Evolutionary conservation across 768 basidiomycete species (phyloP).

Genomic region (Lentinula edodes): DNA sequence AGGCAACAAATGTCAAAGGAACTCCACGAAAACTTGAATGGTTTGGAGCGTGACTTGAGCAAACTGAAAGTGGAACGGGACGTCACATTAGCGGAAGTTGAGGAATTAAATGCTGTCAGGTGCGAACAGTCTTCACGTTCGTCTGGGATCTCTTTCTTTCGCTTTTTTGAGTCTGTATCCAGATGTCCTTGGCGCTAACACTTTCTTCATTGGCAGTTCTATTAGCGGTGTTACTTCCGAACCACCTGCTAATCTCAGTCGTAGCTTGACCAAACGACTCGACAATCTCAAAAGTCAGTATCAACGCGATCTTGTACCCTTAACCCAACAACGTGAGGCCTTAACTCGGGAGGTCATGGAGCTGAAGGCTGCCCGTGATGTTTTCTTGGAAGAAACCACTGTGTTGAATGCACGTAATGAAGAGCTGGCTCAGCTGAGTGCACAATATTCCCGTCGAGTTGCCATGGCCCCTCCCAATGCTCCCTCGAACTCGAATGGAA

Average conservation of each 20-base stretch:
- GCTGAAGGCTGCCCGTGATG: constrained; percentile 79
- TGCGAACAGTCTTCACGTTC: not conserved
- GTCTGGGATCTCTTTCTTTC: too few species aligned
- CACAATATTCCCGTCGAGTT: constrained; percentile 75
- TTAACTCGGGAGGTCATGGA: constrained; percentile 80
- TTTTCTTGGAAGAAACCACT: constrained; percentile 87
- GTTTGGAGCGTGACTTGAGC: constrained; percentile 81
- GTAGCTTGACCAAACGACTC: constrained; percentile 78
- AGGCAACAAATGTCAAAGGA: constrained; percentile 78
- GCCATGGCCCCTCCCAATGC: constrained; percentile 35
- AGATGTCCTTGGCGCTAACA: not conserved
- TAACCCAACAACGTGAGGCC: constrained; percentile 76
- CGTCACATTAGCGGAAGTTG: constrained; percentile 87
- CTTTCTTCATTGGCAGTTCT: not conserved
- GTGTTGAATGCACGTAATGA: constrained; percentile 89
- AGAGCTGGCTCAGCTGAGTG: constrained; percentile 83
- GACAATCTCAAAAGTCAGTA: constrained; percentile 88
- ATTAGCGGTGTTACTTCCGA: constrained; percentile 24
- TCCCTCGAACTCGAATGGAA: constrained; percentile 5
- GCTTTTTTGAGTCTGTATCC: not conserved
- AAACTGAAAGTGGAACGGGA: constrained; percentile 87
- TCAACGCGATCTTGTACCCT: constrained; percentile 77
- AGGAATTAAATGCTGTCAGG: constrained; percentile 74
- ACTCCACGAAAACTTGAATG: constrained; percentile 66
- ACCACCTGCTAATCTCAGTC: constrained; percentile 43